These are phyloP conservation scores for Bryoglossum gracile DNA, from an alignment of 495 filamentous ascomycete genomes.

Conservation along the genomic window DNA sequence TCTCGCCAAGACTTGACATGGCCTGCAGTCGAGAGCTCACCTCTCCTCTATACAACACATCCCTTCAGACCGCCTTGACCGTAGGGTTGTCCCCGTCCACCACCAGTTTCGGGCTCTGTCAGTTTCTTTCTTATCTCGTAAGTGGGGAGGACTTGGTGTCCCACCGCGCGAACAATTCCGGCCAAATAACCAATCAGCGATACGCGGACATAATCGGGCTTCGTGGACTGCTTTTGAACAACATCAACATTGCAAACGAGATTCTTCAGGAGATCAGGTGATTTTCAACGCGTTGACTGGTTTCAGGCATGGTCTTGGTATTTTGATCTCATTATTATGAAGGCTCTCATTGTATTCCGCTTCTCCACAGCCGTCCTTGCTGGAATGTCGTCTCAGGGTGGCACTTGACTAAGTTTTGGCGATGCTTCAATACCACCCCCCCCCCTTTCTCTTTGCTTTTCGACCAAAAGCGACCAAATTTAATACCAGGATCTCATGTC, in stretches of 20 bases:
- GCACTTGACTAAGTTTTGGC: no score
- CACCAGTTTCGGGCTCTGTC: background rate
- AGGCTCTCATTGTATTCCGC: background rate
- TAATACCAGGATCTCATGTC: background rate
- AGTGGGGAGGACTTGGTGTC: background rate
- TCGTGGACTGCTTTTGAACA: background rate
- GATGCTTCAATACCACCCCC: background rate
- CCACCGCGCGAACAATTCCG: slow-evolving; percentile 20
- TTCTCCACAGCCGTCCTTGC: background rate
- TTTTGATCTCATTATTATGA: background rate
- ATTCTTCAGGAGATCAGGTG: background rate
- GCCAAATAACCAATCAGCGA: slow-evolving; percentile 20
- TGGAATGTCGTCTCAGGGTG: no score
- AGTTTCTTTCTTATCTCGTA: slow-evolving; percentile 12
- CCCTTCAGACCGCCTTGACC: no score
- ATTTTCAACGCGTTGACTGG: background rate
- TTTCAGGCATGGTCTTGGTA: background rate
- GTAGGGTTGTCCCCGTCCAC: no score
- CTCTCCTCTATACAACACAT: no score
- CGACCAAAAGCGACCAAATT: background rate
- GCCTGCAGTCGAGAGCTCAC: no score
- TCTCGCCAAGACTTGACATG: no score
- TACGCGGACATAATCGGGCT: slow-evolving; percentile 11
- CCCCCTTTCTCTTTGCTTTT: background rate
- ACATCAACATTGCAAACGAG: background rate